phyloP scores from a whole-genome alignment of 1,284 basidiomycete species.

The Ceratobasidium theobromae region DNA sequence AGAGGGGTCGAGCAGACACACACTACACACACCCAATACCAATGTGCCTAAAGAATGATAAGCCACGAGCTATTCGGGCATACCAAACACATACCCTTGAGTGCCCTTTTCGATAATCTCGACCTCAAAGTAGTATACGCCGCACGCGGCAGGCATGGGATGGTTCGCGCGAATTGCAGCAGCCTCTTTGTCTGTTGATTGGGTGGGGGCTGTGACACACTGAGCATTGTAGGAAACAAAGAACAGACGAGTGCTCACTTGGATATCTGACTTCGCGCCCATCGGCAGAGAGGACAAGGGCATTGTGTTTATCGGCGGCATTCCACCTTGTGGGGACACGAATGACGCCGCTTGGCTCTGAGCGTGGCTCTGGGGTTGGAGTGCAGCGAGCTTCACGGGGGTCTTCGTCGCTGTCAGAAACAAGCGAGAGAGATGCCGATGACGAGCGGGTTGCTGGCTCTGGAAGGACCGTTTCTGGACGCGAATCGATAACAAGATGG shows the following conservation, averaged over 20 bases:
- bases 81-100: conserved; percentile 59
- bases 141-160: conserved; percentile 77
- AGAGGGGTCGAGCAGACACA: neutral
- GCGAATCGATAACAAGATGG: conserved; percentile 62
- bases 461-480: conserved; percentile 40
- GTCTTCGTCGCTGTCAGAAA: conserved; percentile 32
- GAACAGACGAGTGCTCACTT: conserved; percentile 46
- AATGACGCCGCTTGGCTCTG: conserved; percentile 33
- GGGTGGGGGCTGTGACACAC: conserved; percentile 40
- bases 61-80: neutral
- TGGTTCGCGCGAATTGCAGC: conserved; percentile 73
- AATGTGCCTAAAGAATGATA: conserved; percentile 59
- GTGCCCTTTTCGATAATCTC: conserved; percentile 75
- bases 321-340: conserved; percentile 79
- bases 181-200: conserved; percentile 72
- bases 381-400: conserved; percentile 14
- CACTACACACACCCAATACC: conserved; percentile 59
- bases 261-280: conserved; percentile 71
- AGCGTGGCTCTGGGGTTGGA: conserved; percentile 18
- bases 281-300: conserved; percentile 63
- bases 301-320: conserved; percentile 59
- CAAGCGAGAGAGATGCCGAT: conserved; percentile 25
- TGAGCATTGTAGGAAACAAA: neutral
- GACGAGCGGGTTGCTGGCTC: neutral
- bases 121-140: conserved; percentile 90